Conservation (phyloP, 208 protist species). For the Phytomonas francai region DNA sequence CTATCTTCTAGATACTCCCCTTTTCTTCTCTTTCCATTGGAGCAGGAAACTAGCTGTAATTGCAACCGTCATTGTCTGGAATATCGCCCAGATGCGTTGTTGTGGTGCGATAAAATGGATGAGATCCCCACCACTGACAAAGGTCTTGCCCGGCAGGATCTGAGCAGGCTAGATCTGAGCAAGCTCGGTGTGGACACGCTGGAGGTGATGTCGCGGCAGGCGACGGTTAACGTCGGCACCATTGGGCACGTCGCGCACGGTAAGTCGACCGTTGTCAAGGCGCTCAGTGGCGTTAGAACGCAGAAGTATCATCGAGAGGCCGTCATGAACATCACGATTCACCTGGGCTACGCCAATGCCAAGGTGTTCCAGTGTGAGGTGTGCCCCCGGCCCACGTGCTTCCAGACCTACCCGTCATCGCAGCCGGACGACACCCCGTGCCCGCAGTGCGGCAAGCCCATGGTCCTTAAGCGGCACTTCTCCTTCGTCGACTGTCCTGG, state of each 20-base stretch:
- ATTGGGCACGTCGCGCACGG: slow-evolving; percentile 99
- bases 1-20: too few species aligned
- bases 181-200: slow-evolving; percentile 91
- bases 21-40: too few species aligned
- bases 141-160: slow-evolving; percentile 73
- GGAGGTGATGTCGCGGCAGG: slow-evolving; percentile 98
- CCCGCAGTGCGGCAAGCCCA: slow-evolving; percentile 48
- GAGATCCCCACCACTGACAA: too few species aligned
- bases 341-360: slow-evolving; percentile 99
- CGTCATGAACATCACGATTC: slow-evolving; percentile 99
- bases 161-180: slow-evolving; percentile 54
- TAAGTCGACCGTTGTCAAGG: slow-evolving; percentile 99
- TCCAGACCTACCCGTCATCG: slow-evolving; percentile 80
- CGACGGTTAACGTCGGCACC: slow-evolving; percentile 99
- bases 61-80: too few species aligned
- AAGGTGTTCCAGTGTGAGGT: slow-evolving; percentile 93
- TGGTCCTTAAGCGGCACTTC: slow-evolving; percentile 91
- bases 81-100: too few species aligned
- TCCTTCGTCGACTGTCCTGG: slow-evolving; percentile 99
- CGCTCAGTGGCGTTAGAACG: slow-evolving; percentile 98
- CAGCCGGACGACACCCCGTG: slow-evolving; percentile 87
- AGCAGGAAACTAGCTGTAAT: too few species aligned
- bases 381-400: slow-evolving; percentile 92
- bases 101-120: too few species aligned
- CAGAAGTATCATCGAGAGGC: slow-evolving; percentile 99